Conservation (phyloP, 495 filamentous ascomycete species). For the Bacidia rubella region DNA sequence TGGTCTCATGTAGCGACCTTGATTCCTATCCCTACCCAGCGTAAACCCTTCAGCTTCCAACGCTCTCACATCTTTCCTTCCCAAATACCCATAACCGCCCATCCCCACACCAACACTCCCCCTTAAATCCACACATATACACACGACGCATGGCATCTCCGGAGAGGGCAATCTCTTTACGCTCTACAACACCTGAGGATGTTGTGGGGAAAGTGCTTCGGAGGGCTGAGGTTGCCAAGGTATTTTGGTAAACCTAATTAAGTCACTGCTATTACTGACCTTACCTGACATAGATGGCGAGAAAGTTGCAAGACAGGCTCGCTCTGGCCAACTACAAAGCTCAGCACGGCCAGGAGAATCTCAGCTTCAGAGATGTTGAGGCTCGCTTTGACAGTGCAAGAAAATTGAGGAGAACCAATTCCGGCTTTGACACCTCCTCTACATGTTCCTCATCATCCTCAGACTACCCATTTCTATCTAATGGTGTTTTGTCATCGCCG, state of each 20-base stretch:
- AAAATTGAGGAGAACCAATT: slow-evolving; percentile 45
- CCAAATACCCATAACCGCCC: no score
- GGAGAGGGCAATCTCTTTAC: slow-evolving; percentile 22
- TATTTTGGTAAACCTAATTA: slow-evolving; percentile 24
- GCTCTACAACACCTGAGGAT: slow-evolving; percentile 37
- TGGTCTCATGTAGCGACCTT: no score
- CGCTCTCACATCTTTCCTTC: no score
- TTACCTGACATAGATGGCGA: slow-evolving; percentile 53
- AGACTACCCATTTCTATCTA: slow-evolving; percentile 41
- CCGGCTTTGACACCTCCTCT: slow-evolving; percentile 52
- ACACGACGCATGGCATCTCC: no score
- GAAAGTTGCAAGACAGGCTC: slow-evolving; percentile 79
- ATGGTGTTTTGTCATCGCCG: slow-evolving; percentile 47
- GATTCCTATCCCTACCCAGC: no score
- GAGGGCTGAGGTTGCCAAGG: slow-evolving; percentile 74
- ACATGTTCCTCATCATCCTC: slow-evolving; percentile 65
- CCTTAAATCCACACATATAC: no score
- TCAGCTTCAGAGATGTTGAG: slow-evolving; percentile 62
- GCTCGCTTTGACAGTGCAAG: slow-evolving; percentile 59
- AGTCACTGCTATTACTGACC: not conserved
- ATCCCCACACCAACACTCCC: no score
- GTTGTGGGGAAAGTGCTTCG: slow-evolving; percentile 58
- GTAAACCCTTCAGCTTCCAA: no score
- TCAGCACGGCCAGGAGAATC: slow-evolving; percentile 74
- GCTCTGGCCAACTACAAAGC: slow-evolving; percentile 95